Conservation (phyloP, 2,329 filamentous ascomycete species). For the Aureobasidium vineae region DNA sequence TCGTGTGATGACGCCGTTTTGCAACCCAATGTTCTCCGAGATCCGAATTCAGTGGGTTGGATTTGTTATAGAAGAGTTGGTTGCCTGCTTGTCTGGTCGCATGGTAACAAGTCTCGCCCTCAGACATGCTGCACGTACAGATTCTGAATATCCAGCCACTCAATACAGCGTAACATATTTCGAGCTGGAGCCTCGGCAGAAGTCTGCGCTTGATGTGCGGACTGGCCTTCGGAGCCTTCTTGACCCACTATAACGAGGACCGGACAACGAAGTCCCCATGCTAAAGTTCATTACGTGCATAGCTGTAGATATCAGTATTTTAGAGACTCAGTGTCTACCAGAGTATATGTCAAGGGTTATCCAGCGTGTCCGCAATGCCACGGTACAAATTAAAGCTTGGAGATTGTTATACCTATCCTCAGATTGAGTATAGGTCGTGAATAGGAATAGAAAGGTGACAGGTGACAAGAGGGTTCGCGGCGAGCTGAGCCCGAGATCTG, state of each 20-base stretch:
- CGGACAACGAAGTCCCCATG: background rate
- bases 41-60: background rate
- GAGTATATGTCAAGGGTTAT: background rate
- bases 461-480: constrained; percentile 9
- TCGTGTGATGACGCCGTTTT: background rate
- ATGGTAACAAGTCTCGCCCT: too few species aligned
- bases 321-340: too few species aligned
- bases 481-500: constrained; percentile 13
- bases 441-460: background rate
- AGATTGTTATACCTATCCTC: too few species aligned
- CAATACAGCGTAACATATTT: background rate
- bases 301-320: too few species aligned
- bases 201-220: background rate
- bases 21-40: background rate
- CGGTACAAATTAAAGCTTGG: too few species aligned
- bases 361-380: background rate
- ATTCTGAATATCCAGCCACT: too few species aligned
- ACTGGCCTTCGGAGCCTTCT: background rate
- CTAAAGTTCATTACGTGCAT: background rate
- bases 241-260: background rate
- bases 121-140: too few species aligned
- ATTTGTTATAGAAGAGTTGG: too few species aligned
- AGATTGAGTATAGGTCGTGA: too few species aligned
- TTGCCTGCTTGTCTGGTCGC: background rate
- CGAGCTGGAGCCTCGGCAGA: background rate